Evolutionary conservation across 495 filamentous ascomycete species (phyloP), one percentile per base, ranked within the genome.

Genomic region (Sporormia fimetaria): DNA sequence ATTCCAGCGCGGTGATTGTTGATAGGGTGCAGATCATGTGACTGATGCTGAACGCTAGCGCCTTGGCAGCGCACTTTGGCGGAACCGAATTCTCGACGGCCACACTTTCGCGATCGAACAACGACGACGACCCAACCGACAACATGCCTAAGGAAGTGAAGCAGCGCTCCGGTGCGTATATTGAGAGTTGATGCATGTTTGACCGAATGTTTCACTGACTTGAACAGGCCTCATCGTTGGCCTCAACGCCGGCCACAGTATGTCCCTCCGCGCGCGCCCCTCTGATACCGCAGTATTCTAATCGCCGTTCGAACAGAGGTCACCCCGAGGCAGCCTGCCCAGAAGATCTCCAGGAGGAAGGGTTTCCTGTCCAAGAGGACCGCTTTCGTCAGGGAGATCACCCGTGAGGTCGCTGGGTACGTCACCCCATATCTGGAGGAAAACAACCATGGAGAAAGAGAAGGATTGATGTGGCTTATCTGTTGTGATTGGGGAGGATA

Each of bases 331-430:
- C 78, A 79, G 62, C 69, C 74, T 63, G 93, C 93, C 75, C 78
- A 76, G 61, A 76, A 81, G 55, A 78, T 93, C 61, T 90, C 83
- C 58, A 75, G 82, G 48, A 81, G 76, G 64, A 94, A 94, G 73
- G 90, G 90, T 52, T 77, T 84, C 62, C 71, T 87, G 61, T 88
- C 83, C 67, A 87, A 86, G 75, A 74, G 83, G 50, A 96, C 90
- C 51, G 75, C 79, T 47, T 95, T 96, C 68, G 88, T 94, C 49
- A 73, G 83, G 54, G 82, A 90, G 60, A 82, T 96, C 63, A 83
- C 93, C 60, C 88, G 86, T 73, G 90, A 96, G 70, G 90, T 95
- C 60, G 69, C 81, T 61, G 82, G 81, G 81, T 85, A 78, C 37
- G 73, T 37, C 39, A 24, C 17, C 36, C 15, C 27, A 29, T 45